Conservation (phyloP, 139 green algal genomes). For the Nannochloris sp. region DNA sequence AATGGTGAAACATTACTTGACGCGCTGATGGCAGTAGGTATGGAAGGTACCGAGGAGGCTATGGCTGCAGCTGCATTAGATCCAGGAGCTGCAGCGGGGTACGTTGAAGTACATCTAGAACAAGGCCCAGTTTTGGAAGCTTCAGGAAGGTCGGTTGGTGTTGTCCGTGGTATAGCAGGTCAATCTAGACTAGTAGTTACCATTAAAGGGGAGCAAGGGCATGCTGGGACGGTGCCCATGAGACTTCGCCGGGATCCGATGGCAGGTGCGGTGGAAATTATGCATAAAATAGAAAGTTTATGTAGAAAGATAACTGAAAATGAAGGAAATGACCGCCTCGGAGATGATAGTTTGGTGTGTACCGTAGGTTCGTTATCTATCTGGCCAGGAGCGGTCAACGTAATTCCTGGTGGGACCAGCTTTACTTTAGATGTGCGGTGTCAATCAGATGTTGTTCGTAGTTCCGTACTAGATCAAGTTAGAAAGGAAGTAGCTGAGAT, state of each 20-base stretch:
- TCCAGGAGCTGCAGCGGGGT: slow-evolving; percentile 25
- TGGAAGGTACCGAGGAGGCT: slow-evolving; percentile 17
- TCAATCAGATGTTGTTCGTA: neutral
- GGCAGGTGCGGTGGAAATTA: slow-evolving; percentile 56
- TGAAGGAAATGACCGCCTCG: neutral
- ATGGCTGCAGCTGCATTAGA: slow-evolving; percentile 13
- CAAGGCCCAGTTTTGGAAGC: slow-evolving; percentile 83
- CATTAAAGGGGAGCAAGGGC: slow-evolving; percentile 63
- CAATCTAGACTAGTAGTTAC: slow-evolving; percentile 63
- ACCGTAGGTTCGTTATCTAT: slow-evolving; percentile 75
- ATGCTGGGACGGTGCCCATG: slow-evolving; percentile 93
- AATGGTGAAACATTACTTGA: slow-evolving; percentile 48
- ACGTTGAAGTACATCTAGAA: slow-evolving; percentile 94
- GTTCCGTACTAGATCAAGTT: neutral
- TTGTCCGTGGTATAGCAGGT: slow-evolving; percentile 79
- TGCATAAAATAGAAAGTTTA: slow-evolving; percentile 53
- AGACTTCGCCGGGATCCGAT: slow-evolving; percentile 59
- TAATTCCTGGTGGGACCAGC: slow-evolving; percentile 61
- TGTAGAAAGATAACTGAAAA: slow-evolving; percentile 25
- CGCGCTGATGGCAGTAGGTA: slow-evolving; percentile 33
- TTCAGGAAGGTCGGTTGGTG: slow-evolving; percentile 44
- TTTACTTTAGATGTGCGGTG: slow-evolving; percentile 29
- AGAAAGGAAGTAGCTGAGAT: neutral
- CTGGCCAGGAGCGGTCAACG: slow-evolving; percentile 77
- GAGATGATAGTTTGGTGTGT: slow-evolving; percentile 66